Conservation (phyloP, 768 basidiomycete species). For the Suillus americanus region DNA sequence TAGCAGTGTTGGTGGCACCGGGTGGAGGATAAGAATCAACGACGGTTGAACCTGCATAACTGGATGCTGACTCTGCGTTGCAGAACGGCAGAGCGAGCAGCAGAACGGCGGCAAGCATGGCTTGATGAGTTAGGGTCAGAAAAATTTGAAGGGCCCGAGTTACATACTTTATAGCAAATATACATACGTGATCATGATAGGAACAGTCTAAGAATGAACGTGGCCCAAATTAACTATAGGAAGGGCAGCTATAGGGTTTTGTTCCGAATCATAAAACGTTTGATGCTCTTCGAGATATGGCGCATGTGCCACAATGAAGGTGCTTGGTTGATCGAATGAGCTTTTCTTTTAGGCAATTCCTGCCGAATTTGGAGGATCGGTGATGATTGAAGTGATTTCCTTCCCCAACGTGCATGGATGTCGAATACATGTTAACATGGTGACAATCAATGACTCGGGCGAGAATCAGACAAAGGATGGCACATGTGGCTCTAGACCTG, state of each 20-base stretch:
- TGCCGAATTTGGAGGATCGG: neutral
- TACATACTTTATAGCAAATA: neutral
- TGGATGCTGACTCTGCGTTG: conserved; percentile 26
- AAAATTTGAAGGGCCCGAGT: neutral
- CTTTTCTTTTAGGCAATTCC: neutral
- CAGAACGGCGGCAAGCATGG: conserved; percentile 5
- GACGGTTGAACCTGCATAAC: conserved; percentile 43
- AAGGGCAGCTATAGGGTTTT: no score
- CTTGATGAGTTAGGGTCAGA: neutral
- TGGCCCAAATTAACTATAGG: no score
- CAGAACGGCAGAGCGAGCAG: conserved; percentile 10
- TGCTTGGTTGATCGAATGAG: neutral
- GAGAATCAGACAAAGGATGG: neutral
- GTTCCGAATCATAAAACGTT: neutral
- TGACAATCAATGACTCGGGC: neutral
- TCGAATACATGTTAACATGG: neutral
- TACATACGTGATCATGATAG: neutral
- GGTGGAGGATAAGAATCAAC: conserved; percentile 44
- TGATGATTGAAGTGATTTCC: neutral
- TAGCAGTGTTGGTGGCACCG: conserved; percentile 33
- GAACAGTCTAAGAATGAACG: neutral
- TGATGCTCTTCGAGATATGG: neutral
- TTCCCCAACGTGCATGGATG: neutral
- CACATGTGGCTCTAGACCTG: no score
- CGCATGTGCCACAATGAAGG: neutral